These are phyloP conservation scores for Mortierella sp. DNA, from an alignment of 371 early-diverging fungal species.

Conservation along the genomic window DNA sequence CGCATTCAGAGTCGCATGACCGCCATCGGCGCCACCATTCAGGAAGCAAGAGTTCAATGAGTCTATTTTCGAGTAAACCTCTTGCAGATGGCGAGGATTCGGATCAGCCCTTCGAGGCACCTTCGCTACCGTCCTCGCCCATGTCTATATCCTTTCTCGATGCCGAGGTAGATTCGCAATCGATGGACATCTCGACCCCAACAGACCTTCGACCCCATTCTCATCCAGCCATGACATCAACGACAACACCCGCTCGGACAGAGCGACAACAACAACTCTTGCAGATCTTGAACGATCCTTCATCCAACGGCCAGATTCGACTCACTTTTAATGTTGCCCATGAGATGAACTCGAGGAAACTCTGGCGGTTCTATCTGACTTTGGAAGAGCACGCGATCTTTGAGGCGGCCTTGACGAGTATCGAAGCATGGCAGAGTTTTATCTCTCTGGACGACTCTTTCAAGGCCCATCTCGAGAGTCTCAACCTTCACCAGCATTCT, in stretches of 20 bases:
- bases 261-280: constrained; percentile 24
- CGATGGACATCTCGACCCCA: constrained; percentile 5
- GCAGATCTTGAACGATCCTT: constrained; percentile 29
- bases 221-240: not conserved
- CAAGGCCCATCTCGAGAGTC: constrained; percentile 20
- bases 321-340: constrained; percentile 43
- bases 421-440: constrained; percentile 61
- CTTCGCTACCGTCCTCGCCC: constrained; percentile 23
- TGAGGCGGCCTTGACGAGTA: constrained; percentile 54
- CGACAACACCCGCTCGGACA: constrained; percentile 11
- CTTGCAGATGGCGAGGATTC: constrained; percentile 36
- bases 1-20: too few relatives aligned
- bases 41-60: constrained; percentile 36
- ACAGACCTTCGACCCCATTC: constrained; percentile 6
- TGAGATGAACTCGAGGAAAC: constrained; percentile 56
- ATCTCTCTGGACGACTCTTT: constrained; percentile 53
- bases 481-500: not conserved
- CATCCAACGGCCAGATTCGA: constrained; percentile 31
- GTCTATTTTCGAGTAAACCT: constrained; percentile 48
- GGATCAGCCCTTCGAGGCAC: constrained; percentile 18
- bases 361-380: constrained; percentile 49
- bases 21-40: too few relatives aligned
- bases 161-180: not conserved
- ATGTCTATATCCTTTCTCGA: constrained; percentile 21
- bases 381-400: constrained; percentile 54